Base-by-base conservation (phyloP, 2,329 filamentous ascomycete genomes). In the Fusarium nelsonii region DNA sequence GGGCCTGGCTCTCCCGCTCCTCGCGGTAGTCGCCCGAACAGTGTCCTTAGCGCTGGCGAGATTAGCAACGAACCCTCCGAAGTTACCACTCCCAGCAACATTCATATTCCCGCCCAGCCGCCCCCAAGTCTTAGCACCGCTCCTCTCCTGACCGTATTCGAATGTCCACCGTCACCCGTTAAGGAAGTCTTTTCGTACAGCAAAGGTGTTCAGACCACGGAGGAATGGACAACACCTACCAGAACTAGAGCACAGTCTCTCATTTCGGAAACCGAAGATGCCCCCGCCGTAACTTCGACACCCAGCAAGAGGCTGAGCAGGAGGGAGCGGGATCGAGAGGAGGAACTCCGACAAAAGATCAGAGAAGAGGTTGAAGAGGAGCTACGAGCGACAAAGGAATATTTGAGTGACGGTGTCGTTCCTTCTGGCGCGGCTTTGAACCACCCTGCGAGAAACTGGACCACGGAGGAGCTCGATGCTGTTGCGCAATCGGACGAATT, bases 131-230 rank as follows among this genome's bases (percentile, higher is more conserved):
- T 97, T 20, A 91, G 89, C 9, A 91, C 94, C 2, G 89, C 88
- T 12, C 86, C 92, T 9, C 84, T 93, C 54, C 89, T 90, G 18
- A 94, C 92, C 34, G 87, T 96, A 63, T 94, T 91, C 80, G 94
- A 97, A 79, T 92, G 89, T 69, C 89, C 91, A 3, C 91, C 92
- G 2, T 91, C 90, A 20, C 89, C 91, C 34, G 88, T 91, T 57
- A 88, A 91, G 69, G 96, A 99, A 79, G 85, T 97, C 63, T 94
- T 97, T 76, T 97, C 94, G 54, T 99, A 99, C 84, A 98, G 92
- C 85, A 98, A 97, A 82, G 94, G 90, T 58, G 94, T 98, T 23
- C 97, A 99, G 80, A 97, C 96, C 16, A 89, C 91, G 23, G 91
- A 93, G 74, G 89, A 91, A 67, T 92, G 92, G 88, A 83, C 85